Evolutionary conservation across 140 eudicot species (phyloP), one percentile per base, ranked within the genome.

Genomic region (Flaveria floridana): DNA sequence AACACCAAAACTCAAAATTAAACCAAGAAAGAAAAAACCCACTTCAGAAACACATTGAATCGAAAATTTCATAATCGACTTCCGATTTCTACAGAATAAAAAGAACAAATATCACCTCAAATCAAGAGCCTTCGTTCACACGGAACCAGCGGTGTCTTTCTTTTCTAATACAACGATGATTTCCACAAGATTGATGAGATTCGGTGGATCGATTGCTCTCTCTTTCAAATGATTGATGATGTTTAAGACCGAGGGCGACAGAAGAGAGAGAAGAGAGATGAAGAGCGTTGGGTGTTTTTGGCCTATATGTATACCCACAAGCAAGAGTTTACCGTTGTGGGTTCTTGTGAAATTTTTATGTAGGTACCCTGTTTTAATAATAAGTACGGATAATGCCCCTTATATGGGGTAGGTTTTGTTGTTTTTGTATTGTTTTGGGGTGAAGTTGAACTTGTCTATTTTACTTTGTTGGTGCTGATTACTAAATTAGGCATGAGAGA

Each of bases 311-410:
- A 67, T 37, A 59, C 64, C 79, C 68, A 50, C 76, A 67, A 74
- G 9, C 26, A 65, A 5, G 73, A 80, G 73, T 80, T 80, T 80
- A 80, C 84, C 84, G 84, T 80, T 80, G 84, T 50, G 84, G 76
- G 75, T 80, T 80, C 58, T 66, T n/a, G 14, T 47, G 0, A 50
- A 74, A 39, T 8, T 76, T 80, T 48, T 76, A 69, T 8, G 57
- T 75, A 34, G 52, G 73, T 74, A 20, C 84, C 19, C 7, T 13
- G 7, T 0, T 30, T 75, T 80, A 47, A 39, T 21, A 4, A 18
- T 3, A 21, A 4, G 11, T 34, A 21, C 72, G 3, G 0, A 4
- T 19, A 14, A 4, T 0, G 12, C 7, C 84, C 75, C 76, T 58
- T 1, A 2, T 0, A 20, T 6, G 15, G 73, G 80, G 84, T 41